Base-by-base conservation (phyloP, 108 stramenopile species). In the Discostella pseudostelligera region DNA sequence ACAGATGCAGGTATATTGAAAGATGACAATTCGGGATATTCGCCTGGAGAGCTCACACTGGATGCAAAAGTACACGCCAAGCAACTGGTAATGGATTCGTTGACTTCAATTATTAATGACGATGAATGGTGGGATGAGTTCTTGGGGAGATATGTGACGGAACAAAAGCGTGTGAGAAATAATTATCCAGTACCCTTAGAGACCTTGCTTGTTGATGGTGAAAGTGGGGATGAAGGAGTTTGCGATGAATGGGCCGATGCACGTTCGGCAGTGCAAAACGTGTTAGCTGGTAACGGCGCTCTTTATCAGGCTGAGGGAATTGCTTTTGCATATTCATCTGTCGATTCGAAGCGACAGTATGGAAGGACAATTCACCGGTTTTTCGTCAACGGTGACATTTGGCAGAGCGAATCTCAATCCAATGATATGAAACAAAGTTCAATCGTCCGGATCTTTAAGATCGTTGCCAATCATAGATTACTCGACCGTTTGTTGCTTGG, bases 301-400 rank as follows among this genome's bases (percentile, higher is more conserved):
- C 63, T 94, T 58, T 71, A 72, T 66, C 86, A 85, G 22, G 87
- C 85, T 4, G 88, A 88, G 68, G 93, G 93, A 8, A 62, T 94
- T 19, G 56, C 80, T 0, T 87, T 86, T 67, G 88, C 87, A 8
- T 85, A 86, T 70, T 90, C 88, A 5, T 49, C 7, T 40, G 20
- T 81, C 24, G 53, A 63, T 17, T 39, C 66, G 26, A 43, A 64
- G 35, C 53, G 12, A 19, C 55, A 60, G 14, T 7, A 26, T 39
- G 36, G 21, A 26, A 26, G 36, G 20, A 58, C 46, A 9, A 21
- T 49, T 59, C 14, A 77, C 39, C 70, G 85, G 55, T 60, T 84
- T 47, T 86, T 77, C 76, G 76, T 68, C 21, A 76, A 80, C 58
- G 85, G 85, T 32, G 65, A 73, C 44, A 70, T 82, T 65, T 76